Base-by-base conservation (phyloP, 116 monocot genomes). In the Zostera marina region DNA sequence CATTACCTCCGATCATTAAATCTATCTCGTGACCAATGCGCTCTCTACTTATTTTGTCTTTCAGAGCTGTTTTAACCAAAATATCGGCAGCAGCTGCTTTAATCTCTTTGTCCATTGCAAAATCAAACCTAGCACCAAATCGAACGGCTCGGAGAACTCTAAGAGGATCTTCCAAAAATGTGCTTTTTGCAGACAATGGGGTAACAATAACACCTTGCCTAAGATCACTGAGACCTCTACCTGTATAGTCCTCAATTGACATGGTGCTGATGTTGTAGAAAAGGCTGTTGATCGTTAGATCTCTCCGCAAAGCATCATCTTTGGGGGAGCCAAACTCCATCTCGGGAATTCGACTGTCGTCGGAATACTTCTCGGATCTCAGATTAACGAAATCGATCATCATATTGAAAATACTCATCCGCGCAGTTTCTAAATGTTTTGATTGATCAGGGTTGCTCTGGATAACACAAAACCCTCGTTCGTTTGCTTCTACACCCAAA, bases 341-440 rank as follows among this genome's bases (percentile, higher is more conserved):
- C 13, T 72, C 78, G 8, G 96, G 96, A 54, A 98, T 98, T 13
- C 96, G 82, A 53, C 96, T 98, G 60, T 86, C 85, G 45, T 89
- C 90, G 22, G 70, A 78, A 73, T 98, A 98, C 10, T 73, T 83
- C 77, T 98, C 96, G 57, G 96, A 90, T 68, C 96, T 78, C 73
- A 98, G 66, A 76, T 98, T 98, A 26, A 98, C 96, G 69, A 98
- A 98, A 72, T 98, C 96, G 39, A 98, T 86, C 85, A 90, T 81
- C 8, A 45, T 83, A 61, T 74, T 80, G 63, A 73, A 83, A 68
- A 98, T 78, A 14, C 80, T 73, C 90, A 98, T 98, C 73, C 80
- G 80, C 57, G 96, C 96, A 1, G 96, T 98, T 74, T 98, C 96
- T 70, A 98, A 72, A 67, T 98, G 96, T 66, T 98, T 98, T 24